Evolutionary conservation across 345 rosid species (phyloP), one percentile per base, ranked within the genome.

Genomic region (Pugionium dolabratum): DNA sequence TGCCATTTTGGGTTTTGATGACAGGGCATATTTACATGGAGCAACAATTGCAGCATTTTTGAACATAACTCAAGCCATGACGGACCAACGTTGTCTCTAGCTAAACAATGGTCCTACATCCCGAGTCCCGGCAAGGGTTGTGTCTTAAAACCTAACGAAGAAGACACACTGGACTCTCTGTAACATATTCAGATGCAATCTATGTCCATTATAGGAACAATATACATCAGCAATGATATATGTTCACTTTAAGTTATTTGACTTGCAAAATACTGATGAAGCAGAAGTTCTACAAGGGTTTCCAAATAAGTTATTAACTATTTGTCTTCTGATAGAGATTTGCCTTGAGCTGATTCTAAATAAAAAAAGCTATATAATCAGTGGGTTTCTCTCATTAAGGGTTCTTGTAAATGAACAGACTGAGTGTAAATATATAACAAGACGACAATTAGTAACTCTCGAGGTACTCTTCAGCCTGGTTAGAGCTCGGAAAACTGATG

Each of bases 1-100:
- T 18, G 0, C 18, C 18, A 18, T 18, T 18, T 18, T 18, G 18
- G 31, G 8, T 59, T 63, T 30, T 64, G 57, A 72, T 71, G 54
- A 53, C 84, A 94, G 99, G 80, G 88, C 96, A 55, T 80, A 90
- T 78, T 75, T 84, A 27, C 89, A 90, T 18, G 99, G 99, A 57
- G 86, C 99, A 28, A 85, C 86, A 52, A 90, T 94, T 55, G 84
- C 99, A 18, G 87, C 97, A 4, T 94, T 94, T 77, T 83, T 94
- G 68, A 84, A 86, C 37, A 86, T 94, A 50, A 96, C 99, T 73
- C 96, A 88, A 81, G 99, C 97, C 40, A 94, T 90, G 99, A 84
- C 87, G 3, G 99, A 88, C 66, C 99, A 94, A 90, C 97, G 99
- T 70, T 90, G 99, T 76, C 91, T 90, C 72, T 90, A 85, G 18